phyloP scores from a whole-genome alignment of 345 rosid species.

The Sonneratia alba region DNA sequence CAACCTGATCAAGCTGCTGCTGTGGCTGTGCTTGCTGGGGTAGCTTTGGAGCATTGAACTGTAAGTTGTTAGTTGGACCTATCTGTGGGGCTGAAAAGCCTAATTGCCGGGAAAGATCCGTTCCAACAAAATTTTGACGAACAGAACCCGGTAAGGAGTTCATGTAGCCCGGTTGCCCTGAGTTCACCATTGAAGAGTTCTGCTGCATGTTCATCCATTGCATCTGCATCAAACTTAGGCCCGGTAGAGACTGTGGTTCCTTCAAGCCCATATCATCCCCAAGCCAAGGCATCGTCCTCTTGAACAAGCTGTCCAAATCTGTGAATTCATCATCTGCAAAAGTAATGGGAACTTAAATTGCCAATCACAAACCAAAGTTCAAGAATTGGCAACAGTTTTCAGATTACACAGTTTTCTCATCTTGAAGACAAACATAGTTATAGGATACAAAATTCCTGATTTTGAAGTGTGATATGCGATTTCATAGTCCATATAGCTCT shows the following conservation, averaged over 20 bases:
- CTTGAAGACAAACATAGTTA: not conserved
- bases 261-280: slow-evolving; percentile 65
- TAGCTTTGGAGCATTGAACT: slow-evolving; percentile 29
- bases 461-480: not conserved
- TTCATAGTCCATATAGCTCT: not conserved
- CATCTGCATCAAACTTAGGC: slow-evolving; percentile 72
- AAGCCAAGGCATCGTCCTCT: slow-evolving; percentile 88
- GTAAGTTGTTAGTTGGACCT: slow-evolving; percentile 32
- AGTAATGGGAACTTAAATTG: slow-evolving; percentile 9
- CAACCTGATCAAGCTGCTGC: slow-evolving; percentile 38
- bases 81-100: slow-evolving; percentile 35
- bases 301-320: slow-evolving; percentile 64
- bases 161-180: slow-evolving; percentile 42
- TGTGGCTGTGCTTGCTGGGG: slow-evolving; percentile 31
- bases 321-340: slow-evolving; percentile 60
- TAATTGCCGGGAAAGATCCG: slow-evolving; percentile 44
- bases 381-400: not conserved
- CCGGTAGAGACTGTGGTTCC: slow-evolving; percentile 56
- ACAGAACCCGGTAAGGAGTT: slow-evolving; percentile 35
- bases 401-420: not conserved
- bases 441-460: not conserved
- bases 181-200: slow-evolving; percentile 35
- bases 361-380: slow-evolving; percentile 1
- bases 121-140: slow-evolving; percentile 33
- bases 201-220: slow-evolving; percentile 97